Evolutionary conservation across 176 grass and related monocot species (phyloP).

Genomic region (Triticum dicoccoides): DNA sequence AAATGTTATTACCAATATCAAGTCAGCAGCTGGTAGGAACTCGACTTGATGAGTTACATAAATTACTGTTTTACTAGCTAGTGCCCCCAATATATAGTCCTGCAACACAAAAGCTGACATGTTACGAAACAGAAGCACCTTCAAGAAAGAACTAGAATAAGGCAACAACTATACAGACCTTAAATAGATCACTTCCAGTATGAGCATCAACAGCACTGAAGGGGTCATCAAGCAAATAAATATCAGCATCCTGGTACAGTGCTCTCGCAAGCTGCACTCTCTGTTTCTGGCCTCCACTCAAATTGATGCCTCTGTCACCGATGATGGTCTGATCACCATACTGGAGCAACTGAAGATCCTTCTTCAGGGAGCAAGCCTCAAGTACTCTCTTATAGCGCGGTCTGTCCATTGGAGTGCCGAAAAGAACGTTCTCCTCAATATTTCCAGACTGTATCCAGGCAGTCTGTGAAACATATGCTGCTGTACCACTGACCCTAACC

Average conservation of each 20-base stretch:
- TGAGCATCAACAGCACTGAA: constrained; percentile 99
- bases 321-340: constrained; percentile 96
- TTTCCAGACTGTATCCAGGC: constrained; percentile 99
- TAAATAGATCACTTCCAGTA: constrained; percentile 93
- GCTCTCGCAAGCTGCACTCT: constrained; percentile 96
- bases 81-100: constrained; percentile 84
- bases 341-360: constrained; percentile 87
- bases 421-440: constrained; percentile 96
- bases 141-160: neutral
- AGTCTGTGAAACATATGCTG: constrained; percentile 90
- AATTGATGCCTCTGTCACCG: constrained; percentile 96
- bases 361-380: constrained; percentile 89
- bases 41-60: constrained; percentile 99
- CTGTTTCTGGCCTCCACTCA: constrained; percentile 99
- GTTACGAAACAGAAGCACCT: constrained; percentile 37
- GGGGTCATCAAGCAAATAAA: constrained; percentile 99
- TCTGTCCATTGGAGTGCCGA: constrained; percentile 77
- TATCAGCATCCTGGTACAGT: constrained; percentile 95
- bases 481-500: constrained; percentile 84
- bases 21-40: constrained; percentile 90
- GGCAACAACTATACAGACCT: constrained; percentile 30
- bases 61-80: constrained; percentile 81
- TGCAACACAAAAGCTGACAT: constrained; percentile 42
- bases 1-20: constrained; percentile 64
- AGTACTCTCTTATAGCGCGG: constrained; percentile 79